Evolutionary conservation across 2,329 filamentous ascomycete species (phyloP).

Genomic region (Exophiala sp.): DNA sequence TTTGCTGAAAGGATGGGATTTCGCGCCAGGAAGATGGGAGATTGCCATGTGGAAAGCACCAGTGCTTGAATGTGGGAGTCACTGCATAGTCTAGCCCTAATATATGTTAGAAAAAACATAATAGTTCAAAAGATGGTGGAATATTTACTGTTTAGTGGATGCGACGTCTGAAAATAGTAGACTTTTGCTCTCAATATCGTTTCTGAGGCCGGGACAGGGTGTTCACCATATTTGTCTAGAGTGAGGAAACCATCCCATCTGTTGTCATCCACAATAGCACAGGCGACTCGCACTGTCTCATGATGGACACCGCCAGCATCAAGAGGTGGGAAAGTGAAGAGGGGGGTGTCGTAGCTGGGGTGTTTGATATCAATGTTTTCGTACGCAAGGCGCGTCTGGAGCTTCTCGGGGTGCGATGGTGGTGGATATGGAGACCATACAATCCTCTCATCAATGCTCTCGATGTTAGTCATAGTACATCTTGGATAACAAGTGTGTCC

Average conservation of each 20-base stretch:
- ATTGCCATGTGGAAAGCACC: constrained; percentile 2
- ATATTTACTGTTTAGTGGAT: background rate
- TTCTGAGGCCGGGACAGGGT: background rate
- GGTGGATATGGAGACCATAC: constrained; percentile 1
- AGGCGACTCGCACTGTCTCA: background rate
- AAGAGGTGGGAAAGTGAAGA: background rate
- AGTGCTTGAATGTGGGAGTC: constrained; percentile 1
- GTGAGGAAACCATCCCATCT: constrained; percentile 1
- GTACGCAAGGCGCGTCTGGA: background rate
- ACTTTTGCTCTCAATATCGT: background rate
- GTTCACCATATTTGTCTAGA: background rate
- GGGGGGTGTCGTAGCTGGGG: background rate
- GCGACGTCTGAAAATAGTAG: background rate
- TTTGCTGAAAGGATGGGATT: constrained; percentile 2
- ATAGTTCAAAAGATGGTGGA: too few relatives aligned
- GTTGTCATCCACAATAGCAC: constrained; percentile 1
- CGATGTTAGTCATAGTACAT: too few relatives aligned
- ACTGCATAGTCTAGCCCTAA: constrained; percentile 2
- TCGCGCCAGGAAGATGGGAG: constrained; percentile 1
- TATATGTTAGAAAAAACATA: too few relatives aligned
- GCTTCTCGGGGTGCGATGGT: constrained; percentile 1
- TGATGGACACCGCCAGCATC: background rate
- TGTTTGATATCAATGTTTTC: background rate
- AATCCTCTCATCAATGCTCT: too few relatives aligned
- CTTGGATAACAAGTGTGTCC: too few relatives aligned